Base-by-base conservation (phyloP, 208 protist species). In the Leishmania mexicana region DNA sequence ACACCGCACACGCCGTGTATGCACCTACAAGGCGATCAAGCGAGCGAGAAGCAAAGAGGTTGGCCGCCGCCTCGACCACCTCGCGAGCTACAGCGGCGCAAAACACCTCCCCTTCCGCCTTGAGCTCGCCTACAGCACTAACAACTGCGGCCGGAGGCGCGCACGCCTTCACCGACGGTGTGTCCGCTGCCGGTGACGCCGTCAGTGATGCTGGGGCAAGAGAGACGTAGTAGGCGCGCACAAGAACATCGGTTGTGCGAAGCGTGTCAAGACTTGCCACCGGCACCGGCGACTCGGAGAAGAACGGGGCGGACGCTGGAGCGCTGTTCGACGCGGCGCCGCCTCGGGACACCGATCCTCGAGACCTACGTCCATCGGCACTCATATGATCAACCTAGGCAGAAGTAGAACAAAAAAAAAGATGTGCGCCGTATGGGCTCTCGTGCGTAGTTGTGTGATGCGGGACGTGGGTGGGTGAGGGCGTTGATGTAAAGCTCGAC, bases 1-100 rank as follows among this genome's bases (percentile, higher is more conserved):
- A 97, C 21, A 91, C 84, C 17, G 93, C 84, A 28, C 84, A 86
- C 1, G 95, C 90, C 24, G 93, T 94, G 87, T 96, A 97, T 17
- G 80, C 80, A 70, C 85, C 85, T 49, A 89, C 81, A 45, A 95
- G 80, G 35, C 84, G 65, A 84, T 96, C 93, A 57, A 96, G 88
- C 13, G 71, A 89, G 58, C 90, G 90, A 2, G 88, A 75, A 0
- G 88, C 86, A 83, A 96, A 94, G 11, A 92, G 81, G 15, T 86
- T 73, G 28, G 91, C 88, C 0, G 88, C 89, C 0, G 65, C 38
- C 40, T 92, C 79, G 0, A 96, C 93, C 58, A 97, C 89, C n/a
- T 94, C 90, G 24, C 88, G 85, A n/a, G 87, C 94, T 51, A 97
- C 71, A 15, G 77, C 60, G 38, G 87, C 91, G 71, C 92, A 94